Conservation (phyloP, 768 basidiomycete genomes). For the Imleria badia region DNA sequence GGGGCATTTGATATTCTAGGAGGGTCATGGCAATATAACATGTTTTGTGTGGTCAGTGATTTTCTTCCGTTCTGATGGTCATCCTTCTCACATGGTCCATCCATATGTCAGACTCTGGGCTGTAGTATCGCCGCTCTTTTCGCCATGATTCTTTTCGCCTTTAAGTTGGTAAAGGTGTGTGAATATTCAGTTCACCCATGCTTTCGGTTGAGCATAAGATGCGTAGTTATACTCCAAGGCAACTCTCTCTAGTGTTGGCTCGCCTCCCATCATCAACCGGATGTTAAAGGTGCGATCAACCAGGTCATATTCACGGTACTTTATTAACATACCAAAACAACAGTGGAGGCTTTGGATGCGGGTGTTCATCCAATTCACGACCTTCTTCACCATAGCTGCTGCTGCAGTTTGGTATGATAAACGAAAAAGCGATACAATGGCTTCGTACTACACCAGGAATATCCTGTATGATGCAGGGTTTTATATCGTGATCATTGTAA, state of each 20-base stretch:
- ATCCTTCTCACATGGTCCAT: constrained; percentile 2
- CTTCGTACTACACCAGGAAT: constrained; percentile 32
- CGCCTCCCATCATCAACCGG: constrained; percentile 41
- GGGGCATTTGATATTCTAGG: constrained; percentile 40
- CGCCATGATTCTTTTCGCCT: constrained; percentile 38
- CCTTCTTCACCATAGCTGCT: constrained; percentile 49
- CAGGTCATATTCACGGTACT: neutral
- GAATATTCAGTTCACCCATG: neutral
- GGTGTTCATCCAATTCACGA: constrained; percentile 46
- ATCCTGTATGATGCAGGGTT: constrained; percentile 43
- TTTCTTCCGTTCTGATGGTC: neutral
- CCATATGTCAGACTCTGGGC: constrained; percentile 37
- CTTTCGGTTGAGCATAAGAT: neutral
- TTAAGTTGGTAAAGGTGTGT: constrained; percentile 43
- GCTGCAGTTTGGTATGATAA: constrained; percentile 51
- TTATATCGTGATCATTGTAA: constrained; percentile 40
- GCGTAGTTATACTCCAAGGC: constrained; percentile 43
- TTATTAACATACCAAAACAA: neutral
- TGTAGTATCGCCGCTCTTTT: constrained; percentile 39
- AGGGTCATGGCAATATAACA: constrained; percentile 39
- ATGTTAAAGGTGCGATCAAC: constrained; percentile 44
- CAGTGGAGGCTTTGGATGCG: constrained; percentile 51
- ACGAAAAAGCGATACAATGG: constrained; percentile 37
- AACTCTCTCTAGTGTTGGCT: constrained; percentile 51
- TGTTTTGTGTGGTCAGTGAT: constrained; percentile 35